Evolutionary conservation across 1,284 basidiomycete species (phyloP).

Genomic region (Rhodotorula sp.): DNA sequence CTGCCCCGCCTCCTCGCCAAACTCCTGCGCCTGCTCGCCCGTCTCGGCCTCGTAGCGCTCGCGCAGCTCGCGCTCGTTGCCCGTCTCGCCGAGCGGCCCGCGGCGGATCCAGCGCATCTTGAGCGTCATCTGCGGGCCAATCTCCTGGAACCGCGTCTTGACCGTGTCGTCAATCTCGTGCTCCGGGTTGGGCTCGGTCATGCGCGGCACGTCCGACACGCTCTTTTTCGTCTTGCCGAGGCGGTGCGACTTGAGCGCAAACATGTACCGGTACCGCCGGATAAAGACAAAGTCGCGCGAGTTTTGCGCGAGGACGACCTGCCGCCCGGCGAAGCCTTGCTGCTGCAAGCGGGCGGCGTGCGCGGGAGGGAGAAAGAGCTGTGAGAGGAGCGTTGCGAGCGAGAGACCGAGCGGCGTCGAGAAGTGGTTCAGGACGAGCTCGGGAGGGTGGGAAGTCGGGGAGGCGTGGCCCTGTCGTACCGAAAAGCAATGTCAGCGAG

Average conservation of each 20-base stretch:
- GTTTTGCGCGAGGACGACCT: conserved; percentile 96
- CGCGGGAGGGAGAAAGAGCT: conserved; percentile 90
- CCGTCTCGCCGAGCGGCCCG: conserved; percentile 54
- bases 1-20: conserved; percentile 22
- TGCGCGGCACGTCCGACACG: conserved; percentile 23
- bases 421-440: conserved; percentile 94
- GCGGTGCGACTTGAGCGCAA: conserved; percentile 40
- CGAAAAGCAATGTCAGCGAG: not conserved
- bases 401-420: conserved; percentile 90
- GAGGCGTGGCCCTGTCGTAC: conserved; percentile 79
- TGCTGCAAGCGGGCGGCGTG: conserved; percentile 67
- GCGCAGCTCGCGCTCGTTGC: conserved; percentile 29
- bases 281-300: conserved; percentile 99
- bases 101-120: conserved; percentile 88
- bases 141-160: conserved; percentile 93
- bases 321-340: conserved; percentile 63
- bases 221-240: conserved; percentile 39
- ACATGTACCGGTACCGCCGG: conserved; percentile 60
- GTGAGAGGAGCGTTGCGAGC: conserved; percentile 91
- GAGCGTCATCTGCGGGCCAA: conserved; percentile 94
- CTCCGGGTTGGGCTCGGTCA: conserved; percentile 31
- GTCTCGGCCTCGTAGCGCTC: conserved; percentile 31
- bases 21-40: conserved; percentile 26
- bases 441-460: conserved; percentile 88
- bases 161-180: conserved; percentile 45